These are phyloP conservation scores for Leucoagaricus sp. DNA, from an alignment of 1,284 basidiomycete genomes.

Conservation along the genomic window DNA sequence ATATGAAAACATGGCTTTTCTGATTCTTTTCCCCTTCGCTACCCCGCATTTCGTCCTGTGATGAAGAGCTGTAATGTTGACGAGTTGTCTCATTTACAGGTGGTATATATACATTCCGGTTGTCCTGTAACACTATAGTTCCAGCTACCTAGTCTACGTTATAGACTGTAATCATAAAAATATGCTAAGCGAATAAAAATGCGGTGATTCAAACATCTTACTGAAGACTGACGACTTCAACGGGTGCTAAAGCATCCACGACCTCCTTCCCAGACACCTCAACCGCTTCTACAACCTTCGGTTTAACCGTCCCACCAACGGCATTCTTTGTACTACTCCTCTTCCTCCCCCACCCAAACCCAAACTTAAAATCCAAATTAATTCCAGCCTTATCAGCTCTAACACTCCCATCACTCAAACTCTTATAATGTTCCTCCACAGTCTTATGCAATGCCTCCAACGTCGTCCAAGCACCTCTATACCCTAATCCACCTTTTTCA, in stretches of 20 bases:
- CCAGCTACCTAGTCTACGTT: no score
- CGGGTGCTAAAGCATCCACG: conserved; percentile 9
- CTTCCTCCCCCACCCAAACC: conserved; percentile 35
- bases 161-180: no score
- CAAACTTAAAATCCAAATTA: conserved; percentile 38
- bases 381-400: conserved; percentile 37
- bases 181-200: not conserved
- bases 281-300: conserved; percentile 23
- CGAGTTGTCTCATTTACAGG: not conserved
- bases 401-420: conserved; percentile 27
- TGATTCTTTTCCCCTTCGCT: conserved; percentile 38
- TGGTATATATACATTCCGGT: not conserved
- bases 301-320: not conserved
- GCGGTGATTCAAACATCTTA: not conserved
- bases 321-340: not conserved
- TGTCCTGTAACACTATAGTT: no score
- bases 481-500: conserved; percentile 66
- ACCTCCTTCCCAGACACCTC: not conserved
- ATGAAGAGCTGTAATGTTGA: not conserved
- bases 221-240: conserved; percentile 7
- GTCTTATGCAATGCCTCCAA: conserved; percentile 54
- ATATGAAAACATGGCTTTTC: conserved; percentile 75
- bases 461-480: conserved; percentile 59
- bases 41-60: not conserved
- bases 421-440: conserved; percentile 49